Percentiles rank a stretch among this genome's conserved stretches.
Conservation (phyloP, 177 flowering plant genomes). For the Vitis hybrid region DNA sequence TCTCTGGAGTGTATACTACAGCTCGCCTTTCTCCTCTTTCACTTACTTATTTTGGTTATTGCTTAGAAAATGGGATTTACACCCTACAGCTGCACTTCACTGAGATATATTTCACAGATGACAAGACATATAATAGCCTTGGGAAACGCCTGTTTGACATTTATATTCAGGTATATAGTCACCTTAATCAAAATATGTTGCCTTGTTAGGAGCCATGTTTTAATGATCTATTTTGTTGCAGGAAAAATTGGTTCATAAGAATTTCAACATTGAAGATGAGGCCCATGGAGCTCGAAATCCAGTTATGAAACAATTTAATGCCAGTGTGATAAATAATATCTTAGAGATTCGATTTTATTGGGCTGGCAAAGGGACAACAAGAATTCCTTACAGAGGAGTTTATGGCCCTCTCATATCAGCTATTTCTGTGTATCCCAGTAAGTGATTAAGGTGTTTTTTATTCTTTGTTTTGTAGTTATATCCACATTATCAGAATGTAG, state of each 20-base stretch:
- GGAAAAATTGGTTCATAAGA: constrained; percentile 36
- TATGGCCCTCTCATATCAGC: constrained; percentile 69
- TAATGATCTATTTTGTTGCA: constrained; percentile 15
- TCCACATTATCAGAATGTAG: not conserved
- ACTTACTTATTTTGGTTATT: constrained; percentile 51
- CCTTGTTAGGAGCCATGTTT: not conserved
- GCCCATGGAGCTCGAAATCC: constrained; percentile 37
- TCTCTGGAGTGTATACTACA: constrained; percentile 35
- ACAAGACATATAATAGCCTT: constrained; percentile 40
- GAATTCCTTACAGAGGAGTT: constrained; percentile 43
- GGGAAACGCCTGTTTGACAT: constrained; percentile 59
- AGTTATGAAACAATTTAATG: constrained; percentile 16
- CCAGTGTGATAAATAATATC: constrained; percentile 28
- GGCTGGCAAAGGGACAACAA: constrained; percentile 59
- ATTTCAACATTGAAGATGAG: constrained; percentile 46
- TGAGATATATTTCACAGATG: constrained; percentile 50
- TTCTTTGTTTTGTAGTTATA: not conserved
- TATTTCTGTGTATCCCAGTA: constrained; percentile 42
- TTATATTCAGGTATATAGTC: constrained; percentile 50
- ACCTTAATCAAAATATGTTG: not conserved
- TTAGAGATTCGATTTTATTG: constrained; percentile 51
- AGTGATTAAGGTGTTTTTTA: not conserved
- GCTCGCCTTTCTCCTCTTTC: constrained; percentile 55
- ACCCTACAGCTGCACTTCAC: constrained; percentile 52
- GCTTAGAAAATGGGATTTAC: constrained; percentile 49